Percentiles rank a stretch among this genome's conserved stretches.
These are phyloP conservation scores for Monascus purpureus DNA, from an alignment of 495 filamentous ascomycete genomes.

Conservation along the genomic window DNA sequence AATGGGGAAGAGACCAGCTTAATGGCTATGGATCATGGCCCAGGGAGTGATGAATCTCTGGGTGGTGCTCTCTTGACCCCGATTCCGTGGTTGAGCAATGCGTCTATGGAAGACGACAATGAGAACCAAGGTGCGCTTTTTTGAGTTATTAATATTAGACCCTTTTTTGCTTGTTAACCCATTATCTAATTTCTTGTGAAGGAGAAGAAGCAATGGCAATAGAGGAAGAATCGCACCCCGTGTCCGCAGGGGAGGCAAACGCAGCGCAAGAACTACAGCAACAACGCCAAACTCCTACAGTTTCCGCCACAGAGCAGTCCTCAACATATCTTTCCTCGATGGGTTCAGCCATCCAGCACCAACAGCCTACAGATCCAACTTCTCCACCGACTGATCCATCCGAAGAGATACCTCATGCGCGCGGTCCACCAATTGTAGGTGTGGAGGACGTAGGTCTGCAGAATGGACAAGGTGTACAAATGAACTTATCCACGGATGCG, in stretches of 20 bases:
- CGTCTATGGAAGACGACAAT: conserved; percentile 18
- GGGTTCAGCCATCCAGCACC: too few species aligned
- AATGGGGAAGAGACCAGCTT: conserved; percentile 20
- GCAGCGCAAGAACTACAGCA: conserved; percentile 11
- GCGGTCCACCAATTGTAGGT: conserved; percentile 70
- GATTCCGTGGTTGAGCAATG: conserved; percentile 67
- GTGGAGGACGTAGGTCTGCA: conserved; percentile 81
- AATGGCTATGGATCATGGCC: conserved; percentile 18
- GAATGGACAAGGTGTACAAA: conserved; percentile 33
- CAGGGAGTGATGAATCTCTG: conserved; percentile 76
- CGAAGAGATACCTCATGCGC: conserved; percentile 60
- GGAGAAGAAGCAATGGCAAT: neutral
- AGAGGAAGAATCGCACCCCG: neutral
- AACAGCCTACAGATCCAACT: conserved; percentile 5
- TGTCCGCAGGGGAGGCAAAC: neutral
- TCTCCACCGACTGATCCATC: conserved; percentile 15
- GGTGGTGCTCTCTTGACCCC: conserved; percentile 88
- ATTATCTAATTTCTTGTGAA: too few species aligned
- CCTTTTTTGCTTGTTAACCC: conserved; percentile 1
- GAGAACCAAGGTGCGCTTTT: conserved; percentile 22
- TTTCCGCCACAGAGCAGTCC: too few species aligned
- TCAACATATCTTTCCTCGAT: too few species aligned
- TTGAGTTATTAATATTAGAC: conserved; percentile 24
- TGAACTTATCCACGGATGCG: conserved; percentile 15
- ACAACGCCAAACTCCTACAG: conserved; percentile 9